Base-by-base conservation (phyloP, 2,329 filamentous ascomycete species). In the Epichloe festucae region DNA sequence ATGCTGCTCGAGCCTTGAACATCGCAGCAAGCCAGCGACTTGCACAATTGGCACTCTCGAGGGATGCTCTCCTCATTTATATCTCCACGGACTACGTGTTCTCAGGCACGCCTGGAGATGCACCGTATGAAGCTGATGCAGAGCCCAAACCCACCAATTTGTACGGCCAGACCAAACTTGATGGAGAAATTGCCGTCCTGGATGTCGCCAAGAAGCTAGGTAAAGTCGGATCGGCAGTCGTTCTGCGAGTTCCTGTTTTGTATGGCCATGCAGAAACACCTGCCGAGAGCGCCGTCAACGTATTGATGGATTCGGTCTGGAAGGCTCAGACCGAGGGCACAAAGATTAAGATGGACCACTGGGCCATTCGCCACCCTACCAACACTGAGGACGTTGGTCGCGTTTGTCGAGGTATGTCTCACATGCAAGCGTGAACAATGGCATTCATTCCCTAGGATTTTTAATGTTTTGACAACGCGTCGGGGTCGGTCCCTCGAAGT, bases 11-110 rank as follows among this genome's bases (percentile, higher is more conserved):
- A 54, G 76, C 76, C 17, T 73, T 94, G 60, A 95, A 95, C 62
- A 80, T 91, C 12, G 74, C 79, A 3, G 85, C 88, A 2, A 85
- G 87, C 46, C 70, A 73, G 46, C 68, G 70, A 8, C 77, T 95
- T 12, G 87, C 87, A 10, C 66, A 73, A 41, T 73, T 81, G n/a
- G 84, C 86, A 49, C 77, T 81, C 1, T 63, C 73, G 31, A 78
- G 80, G 59, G 77, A 69, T 41, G 77, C 80, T 50, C 65, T 88
- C 48, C 71, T 89, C 35, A 78, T 89, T 62, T 90, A 89, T 69
- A 87, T 90, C 59, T 89, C 85, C 8, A 90, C 86, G 46, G 86
- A 90, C 67, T 90, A 90, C 61, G 85, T 90, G 48, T 90, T 90
- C 63, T 72, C 84, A 0, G 86, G 86, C 15, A 73, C 70, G 39